Conservation (phyloP, 495 filamentous ascomycete species). For the Amphirosellinia nigrospora region DNA sequence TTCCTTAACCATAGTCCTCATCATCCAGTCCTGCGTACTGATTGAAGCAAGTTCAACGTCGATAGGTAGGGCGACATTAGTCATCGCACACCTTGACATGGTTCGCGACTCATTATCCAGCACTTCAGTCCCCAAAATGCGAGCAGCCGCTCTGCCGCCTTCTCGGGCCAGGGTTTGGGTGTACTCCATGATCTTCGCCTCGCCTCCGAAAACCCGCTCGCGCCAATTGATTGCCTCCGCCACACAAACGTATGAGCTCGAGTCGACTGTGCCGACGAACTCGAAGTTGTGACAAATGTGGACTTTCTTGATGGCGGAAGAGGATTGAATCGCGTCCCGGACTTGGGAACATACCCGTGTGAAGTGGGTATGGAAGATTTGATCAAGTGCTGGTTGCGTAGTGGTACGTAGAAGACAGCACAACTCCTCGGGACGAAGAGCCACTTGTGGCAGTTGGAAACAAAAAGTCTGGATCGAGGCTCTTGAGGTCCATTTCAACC, state of each 20-base stretch:
- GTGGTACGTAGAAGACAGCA: conserved; percentile 76
- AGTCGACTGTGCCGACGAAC: conserved; percentile 78
- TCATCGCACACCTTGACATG: conserved; percentile 58
- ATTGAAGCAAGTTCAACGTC: conserved; percentile 41
- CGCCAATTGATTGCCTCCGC: conserved; percentile 74
- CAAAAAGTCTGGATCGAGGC: conserved; percentile 74
- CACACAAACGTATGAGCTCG: conserved; percentile 71
- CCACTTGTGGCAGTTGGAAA: conserved; percentile 86
- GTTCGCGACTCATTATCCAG: conserved; percentile 62
- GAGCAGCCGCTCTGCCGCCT: conserved; percentile 64
- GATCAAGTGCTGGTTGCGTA: conserved; percentile 72
- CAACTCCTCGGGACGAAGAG: conserved; percentile 76
- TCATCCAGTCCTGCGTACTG: conserved; percentile 61
- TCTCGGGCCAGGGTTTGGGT: conserved; percentile 59
- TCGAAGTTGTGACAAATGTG: conserved; percentile 74
- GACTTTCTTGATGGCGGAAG: conserved; percentile 54
- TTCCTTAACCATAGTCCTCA: conserved; percentile 58
- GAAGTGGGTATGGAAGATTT: conserved; percentile 72
- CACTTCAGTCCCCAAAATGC: conserved; percentile 71
- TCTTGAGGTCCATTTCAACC: conserved; percentile 65
- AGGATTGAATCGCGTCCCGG: conserved; percentile 49
- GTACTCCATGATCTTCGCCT: conserved; percentile 69
- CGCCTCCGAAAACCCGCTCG: conserved; percentile 72
- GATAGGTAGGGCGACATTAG: conserved; percentile 78
- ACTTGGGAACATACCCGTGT: conserved; percentile 58